phyloP scores from a whole-genome alignment of 2,329 filamentous ascomycete genomes.

The Emericellopsis atlantica region DNA sequence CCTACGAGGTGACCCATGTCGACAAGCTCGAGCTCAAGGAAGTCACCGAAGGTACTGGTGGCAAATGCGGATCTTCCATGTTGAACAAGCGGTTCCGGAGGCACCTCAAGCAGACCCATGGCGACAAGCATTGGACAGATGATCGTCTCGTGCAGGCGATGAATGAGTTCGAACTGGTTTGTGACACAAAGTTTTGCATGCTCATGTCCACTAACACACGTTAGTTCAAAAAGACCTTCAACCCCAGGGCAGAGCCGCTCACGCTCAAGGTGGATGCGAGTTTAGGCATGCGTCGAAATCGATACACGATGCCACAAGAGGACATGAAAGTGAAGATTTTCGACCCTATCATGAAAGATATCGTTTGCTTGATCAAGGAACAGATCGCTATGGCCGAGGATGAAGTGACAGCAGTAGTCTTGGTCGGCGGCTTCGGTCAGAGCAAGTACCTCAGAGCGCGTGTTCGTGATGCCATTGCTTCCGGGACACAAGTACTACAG shows the following conservation, averaged over 20 bases:
- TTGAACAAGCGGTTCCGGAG: constrained; percentile 34
- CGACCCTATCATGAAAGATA: constrained; percentile 26
- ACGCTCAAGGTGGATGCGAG: constrained; percentile 20
- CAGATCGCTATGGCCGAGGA: constrained; percentile 21
- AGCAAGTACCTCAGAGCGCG: constrained; percentile 29
- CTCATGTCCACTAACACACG: constrained; percentile 23
- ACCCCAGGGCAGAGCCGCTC: constrained; percentile 19
- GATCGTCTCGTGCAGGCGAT: constrained; percentile 25
- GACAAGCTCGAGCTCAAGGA: constrained; percentile 32
- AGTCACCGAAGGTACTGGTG: constrained; percentile 33
- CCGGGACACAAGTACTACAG: constrained; percentile 28
- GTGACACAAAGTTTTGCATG: constrained; percentile 5
- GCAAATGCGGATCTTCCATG: constrained; percentile 34
- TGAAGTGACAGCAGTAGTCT: constrained; percentile 24
- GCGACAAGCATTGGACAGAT: constrained; percentile 27
- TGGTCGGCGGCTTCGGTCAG: constrained; percentile 36
- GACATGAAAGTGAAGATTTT: constrained; percentile 49
- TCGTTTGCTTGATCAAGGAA: constrained; percentile 27
- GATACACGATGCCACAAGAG: constrained; percentile 30
- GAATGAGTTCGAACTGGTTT: constrained; percentile 27
- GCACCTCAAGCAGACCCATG: constrained; percentile 28
- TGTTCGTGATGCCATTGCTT: constrained; percentile 20
- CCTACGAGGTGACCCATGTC: constrained; percentile 31
- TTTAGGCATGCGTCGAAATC: constrained; percentile 17
- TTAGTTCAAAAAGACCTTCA: constrained; percentile 25